A percentile compares a stretch with the other conserved stretches of the same genome.
Conservation (phyloP, 129 eudicot genomes). For the Daucus carota region DH1_v3.0 NC_030388.2:25882501-25883000, state of each 20-base stretch:
- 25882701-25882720: neutral
- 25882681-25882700: neutral
- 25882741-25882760: neutral
- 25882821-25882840: conserved; percentile 24
- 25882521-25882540: neutral
- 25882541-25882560: neutral
- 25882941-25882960: conserved; percentile 13
- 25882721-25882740: neutral
- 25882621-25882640: conserved; percentile 20
- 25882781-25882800: conserved; percentile 6
- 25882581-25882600: neutral
- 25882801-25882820: neutral
- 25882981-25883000: conserved; percentile 21
- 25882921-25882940: conserved; percentile 13
- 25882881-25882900: conserved; percentile 12
- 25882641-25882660: conserved; percentile 9
- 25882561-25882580: neutral
- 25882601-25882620: conserved; percentile 15
- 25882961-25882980: conserved; percentile 28
- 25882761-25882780: neutral
- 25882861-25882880: conserved; percentile 22
- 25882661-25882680: neutral
- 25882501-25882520: neutral
- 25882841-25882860: conserved; percentile 35
- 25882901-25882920: conserved; percentile 13